These are phyloP conservation scores for Clavulina sp. DNA, from an alignment of 768 basidiomycete genomes.

Conservation along the genomic window DNA sequence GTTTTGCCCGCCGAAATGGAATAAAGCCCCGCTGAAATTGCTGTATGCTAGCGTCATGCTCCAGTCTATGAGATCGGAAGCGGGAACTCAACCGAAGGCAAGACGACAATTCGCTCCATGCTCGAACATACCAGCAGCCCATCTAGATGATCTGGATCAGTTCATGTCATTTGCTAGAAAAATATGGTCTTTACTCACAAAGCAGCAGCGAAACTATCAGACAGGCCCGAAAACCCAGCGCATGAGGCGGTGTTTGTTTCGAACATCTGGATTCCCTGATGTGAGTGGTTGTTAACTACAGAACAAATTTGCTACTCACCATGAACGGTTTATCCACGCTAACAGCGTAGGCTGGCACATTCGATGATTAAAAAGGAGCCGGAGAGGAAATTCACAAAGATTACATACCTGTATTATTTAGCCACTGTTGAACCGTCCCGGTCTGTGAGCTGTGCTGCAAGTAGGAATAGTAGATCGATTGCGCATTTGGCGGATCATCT, in stretches of 20 bases:
- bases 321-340: slow-evolving; percentile 26
- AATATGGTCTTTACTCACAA: slow-evolving; percentile 26
- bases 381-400: not conserved
- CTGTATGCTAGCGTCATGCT: slow-evolving; percentile 30
- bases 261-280: no score
- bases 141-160: not conserved
- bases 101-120: not conserved
- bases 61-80: slow-evolving; percentile 24
- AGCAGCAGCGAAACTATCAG: slow-evolving; percentile 32
- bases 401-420: not conserved
- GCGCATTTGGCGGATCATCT: not conserved
- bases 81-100: not conserved
- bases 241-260: slow-evolving; percentile 45
- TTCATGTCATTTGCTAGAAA: not conserved
- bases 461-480: not conserved
- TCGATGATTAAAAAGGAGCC: not conserved
- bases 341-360: slow-evolving; percentile 21
- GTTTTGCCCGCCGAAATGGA: slow-evolving; percentile 32
- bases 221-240: slow-evolving; percentile 36
- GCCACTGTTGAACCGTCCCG: not conserved
- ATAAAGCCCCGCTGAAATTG: slow-evolving; percentile 30
- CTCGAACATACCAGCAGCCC: slow-evolving; percentile 2
- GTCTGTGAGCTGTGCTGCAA: not conserved
- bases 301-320: no score
- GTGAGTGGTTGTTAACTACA: no score